Evolutionary conservation across 768 basidiomycete genomes (phyloP).

Genomic region (Suillus brevipes): DNA sequence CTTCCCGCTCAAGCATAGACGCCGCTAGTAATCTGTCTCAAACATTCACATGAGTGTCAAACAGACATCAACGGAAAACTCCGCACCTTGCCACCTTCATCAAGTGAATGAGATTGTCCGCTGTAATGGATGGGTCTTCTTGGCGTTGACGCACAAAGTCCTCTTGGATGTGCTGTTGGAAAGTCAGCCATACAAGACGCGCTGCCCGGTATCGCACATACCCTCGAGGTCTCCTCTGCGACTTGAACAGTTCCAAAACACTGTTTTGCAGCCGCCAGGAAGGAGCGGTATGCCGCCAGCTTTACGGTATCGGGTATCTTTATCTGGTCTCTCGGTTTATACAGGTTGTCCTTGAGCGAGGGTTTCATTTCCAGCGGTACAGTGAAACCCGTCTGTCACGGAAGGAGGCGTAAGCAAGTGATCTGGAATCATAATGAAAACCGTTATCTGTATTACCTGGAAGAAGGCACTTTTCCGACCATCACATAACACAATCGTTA

Average conservation of each 20-base stretch:
- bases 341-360: constrained; percentile 37
- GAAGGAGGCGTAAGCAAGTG: constrained; percentile 1
- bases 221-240: constrained; percentile 58
- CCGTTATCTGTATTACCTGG: constrained; percentile 41
- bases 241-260: constrained; percentile 51
- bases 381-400: constrained; percentile 55
- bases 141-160: constrained; percentile 61
- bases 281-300: constrained; percentile 54
- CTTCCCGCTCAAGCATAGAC: constrained; percentile 54
- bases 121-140: constrained; percentile 38
- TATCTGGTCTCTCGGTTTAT: constrained; percentile 48
- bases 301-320: constrained; percentile 46
- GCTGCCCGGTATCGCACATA: constrained; percentile 25
- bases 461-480: constrained; percentile 75
- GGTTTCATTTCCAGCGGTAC: constrained; percentile 46
- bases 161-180: constrained; percentile 65
- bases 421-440: background rate
- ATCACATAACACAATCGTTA: constrained; percentile 59
- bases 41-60: constrained; percentile 11
- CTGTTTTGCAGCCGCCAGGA: constrained; percentile 59
- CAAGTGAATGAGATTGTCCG: constrained; percentile 64
- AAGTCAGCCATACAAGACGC: background rate
- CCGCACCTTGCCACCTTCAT: constrained; percentile 72
- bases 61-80: constrained; percentile 5
- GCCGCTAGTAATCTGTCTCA: constrained; percentile 58